Base-by-base conservation (phyloP, 192 early-diverging fungal genomes). In the Gryganskiella cystojenkinii region DNA sequence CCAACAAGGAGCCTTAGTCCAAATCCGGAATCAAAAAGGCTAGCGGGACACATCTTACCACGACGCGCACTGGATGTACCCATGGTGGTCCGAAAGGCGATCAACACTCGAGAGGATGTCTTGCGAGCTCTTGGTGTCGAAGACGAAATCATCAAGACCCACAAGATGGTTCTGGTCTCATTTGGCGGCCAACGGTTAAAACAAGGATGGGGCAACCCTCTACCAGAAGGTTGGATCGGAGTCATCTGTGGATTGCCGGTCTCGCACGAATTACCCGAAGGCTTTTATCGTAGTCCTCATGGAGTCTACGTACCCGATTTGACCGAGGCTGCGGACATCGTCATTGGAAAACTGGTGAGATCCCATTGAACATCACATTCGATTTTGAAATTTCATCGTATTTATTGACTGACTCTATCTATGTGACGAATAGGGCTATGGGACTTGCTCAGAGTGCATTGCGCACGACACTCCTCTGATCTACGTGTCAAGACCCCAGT, bases 391-490 rank as follows among this genome's bases (percentile, higher is more conserved):
- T n/a, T 15, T 43, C 17, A 45, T 20, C 46, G 13, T 52, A 27
- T 47, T 37, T 34, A 40, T 47, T 0, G 19, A 34, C 27, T 27
- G 35, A 35, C 28, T 33, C 22, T 19, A 56, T 43, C 43, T 42
- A 24, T 34, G 49, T 13, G 17, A 49, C 5, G 2, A 22, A 35
- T 72, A 83, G 82, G 89, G 89, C 19, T 90, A 88, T 67, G 89
- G 89, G 28, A 88, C 89, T 0, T 90, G 89, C 45, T 84, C 83
- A 11, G 89, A 90, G 71, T 88, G 86, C 63, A 87, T 88, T 22
- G 85, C 83, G n/a, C 86, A 87, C 49, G 51, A 62, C 9, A 87
- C 79, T 13, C 85, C 89, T 3, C 80, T 90, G 47, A 80, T 90
- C 17, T 90, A 87, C 56, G 86, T 90, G 10, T 72, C 89, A 25